phyloP scores from a whole-genome alignment of 1,284 basidiomycete species.

The Leccinum subrobustum region DNA sequence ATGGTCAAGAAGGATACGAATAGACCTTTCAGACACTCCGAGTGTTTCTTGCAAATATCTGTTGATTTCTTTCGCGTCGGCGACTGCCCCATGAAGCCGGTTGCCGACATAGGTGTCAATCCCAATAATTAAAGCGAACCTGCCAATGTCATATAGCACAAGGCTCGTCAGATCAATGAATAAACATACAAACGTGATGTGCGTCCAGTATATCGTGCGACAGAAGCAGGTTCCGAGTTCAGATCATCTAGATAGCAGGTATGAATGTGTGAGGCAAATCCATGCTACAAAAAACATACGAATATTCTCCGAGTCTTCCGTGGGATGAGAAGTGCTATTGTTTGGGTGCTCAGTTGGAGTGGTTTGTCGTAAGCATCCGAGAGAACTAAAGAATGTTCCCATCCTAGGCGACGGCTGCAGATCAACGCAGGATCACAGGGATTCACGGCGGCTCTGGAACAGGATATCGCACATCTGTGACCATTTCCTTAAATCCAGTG shows the following conservation, averaged over 20 bases:
- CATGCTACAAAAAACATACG: neutral
- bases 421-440: neutral
- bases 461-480: neutral
- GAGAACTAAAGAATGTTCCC: neutral
- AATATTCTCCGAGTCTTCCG: neutral
- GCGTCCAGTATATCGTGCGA: neutral
- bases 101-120: slow-evolving; percentile 56
- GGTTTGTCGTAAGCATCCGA: neutral
- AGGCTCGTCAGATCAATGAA: neutral
- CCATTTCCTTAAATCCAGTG: neutral
- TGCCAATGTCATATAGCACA: neutral
- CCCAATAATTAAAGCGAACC: slow-evolving; percentile 60
- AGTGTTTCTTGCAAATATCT: slow-evolving; percentile 50
- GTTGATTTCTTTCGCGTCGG: slow-evolving; percentile 53
- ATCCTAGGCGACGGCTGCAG: neutral
- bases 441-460: neutral
- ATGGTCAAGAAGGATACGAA: slow-evolving; percentile 48
- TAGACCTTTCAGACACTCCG: slow-evolving; percentile 51
- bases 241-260: neutral
- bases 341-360: neutral
- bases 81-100: slow-evolving; percentile 54
- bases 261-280: neutral
- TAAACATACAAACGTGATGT: neutral
- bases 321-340: neutral
- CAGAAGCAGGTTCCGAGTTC: neutral